Base-by-base conservation (phyloP, 2,329 filamentous ascomycete species). In the Fusarium sp. region DNA sequence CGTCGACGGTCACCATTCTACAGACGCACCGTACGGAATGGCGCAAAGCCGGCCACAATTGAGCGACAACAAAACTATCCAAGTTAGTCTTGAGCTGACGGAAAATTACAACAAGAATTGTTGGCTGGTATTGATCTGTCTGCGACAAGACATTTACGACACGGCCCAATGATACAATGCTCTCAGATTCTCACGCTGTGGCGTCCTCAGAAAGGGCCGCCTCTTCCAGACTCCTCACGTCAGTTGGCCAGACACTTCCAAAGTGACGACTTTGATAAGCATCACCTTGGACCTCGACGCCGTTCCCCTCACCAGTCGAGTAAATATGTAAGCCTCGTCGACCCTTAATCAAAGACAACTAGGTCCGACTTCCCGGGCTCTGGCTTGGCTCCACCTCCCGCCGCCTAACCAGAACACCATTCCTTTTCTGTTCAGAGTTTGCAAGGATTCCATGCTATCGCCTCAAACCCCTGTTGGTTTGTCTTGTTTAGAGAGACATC, bases 311-410 rank as follows among this genome's bases (percentile, higher is more conserved):
- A 54, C 46, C 57, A 70, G 48, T 54, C 30, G 55, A 65, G 58
- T 66, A 55, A 65, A 18, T 37, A 37, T 37, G 50, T 70, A 75
- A 75, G 73, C 73, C 73, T 75, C 69, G 73, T 67, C 68, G 70
- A 75, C 73, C 73, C 73, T 75, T 75, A 75, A 75, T 75, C 73
- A 75, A 75, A 74, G 59, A 60, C 54, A 73, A 61, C 62, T 65
- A 75, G 71, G 73, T 64, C 73, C 73, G 53, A 63, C 67, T 61
- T 73, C 71, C 72, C 67, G 70, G 72, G 65, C 70, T 64, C 64
- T 61, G 62, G 57, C 58, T 59, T 70, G 55, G 55, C 63, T 72
- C 73, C 73, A 75, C 73, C 73, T 69, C 69, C 73, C 71, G 69
- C 54, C 58, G 59, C 68, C 60, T 58, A 72, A 62, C 59, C 62